Conservation (phyloP, 176 grass and related monocot genomes). For the Paspalum vaginatum region DNA sequence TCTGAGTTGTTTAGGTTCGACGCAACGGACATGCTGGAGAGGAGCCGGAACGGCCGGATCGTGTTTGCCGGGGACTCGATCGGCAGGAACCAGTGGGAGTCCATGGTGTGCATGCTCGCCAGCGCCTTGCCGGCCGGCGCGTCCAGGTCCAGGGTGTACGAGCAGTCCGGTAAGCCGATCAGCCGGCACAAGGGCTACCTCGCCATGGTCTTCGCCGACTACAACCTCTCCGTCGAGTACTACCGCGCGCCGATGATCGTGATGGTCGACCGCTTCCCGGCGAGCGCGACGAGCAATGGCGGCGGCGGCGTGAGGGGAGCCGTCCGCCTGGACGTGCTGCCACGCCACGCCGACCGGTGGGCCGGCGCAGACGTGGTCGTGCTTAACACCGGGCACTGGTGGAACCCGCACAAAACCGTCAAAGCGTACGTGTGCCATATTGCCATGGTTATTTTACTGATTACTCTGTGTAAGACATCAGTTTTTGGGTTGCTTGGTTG, state of each 20-base stretch:
- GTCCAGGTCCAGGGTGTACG: slow-evolving; percentile 24
- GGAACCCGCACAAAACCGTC: slow-evolving; percentile 47
- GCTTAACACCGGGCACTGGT: slow-evolving; percentile 57
- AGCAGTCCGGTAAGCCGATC: slow-evolving; percentile 51
- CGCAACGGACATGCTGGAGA: slow-evolving; percentile 50
- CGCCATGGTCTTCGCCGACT: slow-evolving; percentile 37
- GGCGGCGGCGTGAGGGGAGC: not conserved
- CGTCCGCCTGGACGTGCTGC: slow-evolving; percentile 35
- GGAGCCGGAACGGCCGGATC: slow-evolving; percentile 49
- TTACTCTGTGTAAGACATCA: not conserved
- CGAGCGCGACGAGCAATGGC: not conserved
- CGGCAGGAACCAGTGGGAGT: slow-evolving; percentile 59
- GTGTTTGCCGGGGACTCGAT: slow-evolving; percentile 57
- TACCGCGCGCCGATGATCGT: slow-evolving; percentile 52
- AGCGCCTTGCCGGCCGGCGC: not conserved
- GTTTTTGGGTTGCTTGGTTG: not conserved
- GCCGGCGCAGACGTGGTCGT: slow-evolving; percentile 47
- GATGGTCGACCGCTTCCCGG: slow-evolving; percentile 37
- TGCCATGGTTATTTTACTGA: not conserved
- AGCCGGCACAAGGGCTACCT: slow-evolving; percentile 52
- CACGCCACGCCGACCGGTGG: slow-evolving; percentile 33
- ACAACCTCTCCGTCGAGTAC: slow-evolving; percentile 47
- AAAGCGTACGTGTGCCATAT: slow-evolving; percentile 11
- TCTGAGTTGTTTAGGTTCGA: slow-evolving; percentile 29
- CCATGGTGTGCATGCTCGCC: slow-evolving; percentile 61